Conservation (phyloP, 495 filamentous ascomycete genomes). For the Aspergillus egyptiacus region DNA sequence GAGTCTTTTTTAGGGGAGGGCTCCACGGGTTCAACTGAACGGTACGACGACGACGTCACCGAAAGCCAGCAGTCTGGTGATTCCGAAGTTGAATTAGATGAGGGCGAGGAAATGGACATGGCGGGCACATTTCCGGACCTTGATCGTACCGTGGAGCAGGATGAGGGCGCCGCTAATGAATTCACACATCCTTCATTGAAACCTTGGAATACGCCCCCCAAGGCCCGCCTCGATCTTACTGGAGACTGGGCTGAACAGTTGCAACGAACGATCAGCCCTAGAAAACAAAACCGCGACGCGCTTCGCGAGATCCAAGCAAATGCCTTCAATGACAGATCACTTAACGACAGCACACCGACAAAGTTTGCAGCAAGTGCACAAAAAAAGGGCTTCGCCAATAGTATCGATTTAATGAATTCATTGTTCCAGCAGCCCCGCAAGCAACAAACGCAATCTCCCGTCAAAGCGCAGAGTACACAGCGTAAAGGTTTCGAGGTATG, state of each 20-base stretch:
- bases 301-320: constrained; percentile 54
- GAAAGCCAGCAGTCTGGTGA: constrained; percentile 52
- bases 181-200: constrained; percentile 31
- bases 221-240: constrained; percentile 50
- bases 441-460: constrained; percentile 30
- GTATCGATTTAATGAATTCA: constrained; percentile 89
- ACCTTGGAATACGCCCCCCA: constrained; percentile 53
- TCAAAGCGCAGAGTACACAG: constrained; percentile 40
- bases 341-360: constrained; percentile 33
- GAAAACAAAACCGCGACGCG: constrained; percentile 72
- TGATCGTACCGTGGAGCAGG: constrained; percentile 62
- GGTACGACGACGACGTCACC: constrained; percentile 56
- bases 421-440: constrained; percentile 55
- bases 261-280: constrained; percentile 84
- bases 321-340: constrained; percentile 40
- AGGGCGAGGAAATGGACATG: constrained; percentile 69
- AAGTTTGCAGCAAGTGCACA: constrained; percentile 27
- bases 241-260: constrained; percentile 87
- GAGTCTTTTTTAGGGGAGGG: constrained; percentile 89
- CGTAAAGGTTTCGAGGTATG: constrained; percentile 70
- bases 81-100: constrained; percentile 65
- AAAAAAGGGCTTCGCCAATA: constrained; percentile 61
- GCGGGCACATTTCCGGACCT: constrained; percentile 63
- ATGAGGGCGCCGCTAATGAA: constrained; percentile 45
- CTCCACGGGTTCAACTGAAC: constrained; percentile 73